Percentiles rank a stretch among this genome's conserved stretches.
These are phyloP conservation scores for Monosporascus ibericus DNA, from an alignment of 2,329 filamentous ascomycete species.

Conservation along the genomic window DNA sequence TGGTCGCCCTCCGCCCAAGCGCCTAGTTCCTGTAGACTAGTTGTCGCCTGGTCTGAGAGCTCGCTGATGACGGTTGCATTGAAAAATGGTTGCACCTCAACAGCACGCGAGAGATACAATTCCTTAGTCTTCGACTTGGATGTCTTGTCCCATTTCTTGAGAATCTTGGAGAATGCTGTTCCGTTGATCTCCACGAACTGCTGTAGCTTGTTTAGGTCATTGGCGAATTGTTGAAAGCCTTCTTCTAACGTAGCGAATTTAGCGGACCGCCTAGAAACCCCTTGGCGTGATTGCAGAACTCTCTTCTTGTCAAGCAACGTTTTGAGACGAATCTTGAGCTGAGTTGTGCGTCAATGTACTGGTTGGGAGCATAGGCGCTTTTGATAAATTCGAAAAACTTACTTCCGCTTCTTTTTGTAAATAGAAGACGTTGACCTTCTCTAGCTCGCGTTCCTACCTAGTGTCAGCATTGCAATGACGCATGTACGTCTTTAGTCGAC, in stretches of 20 bases:
- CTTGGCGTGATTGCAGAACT: conserved; percentile 75
- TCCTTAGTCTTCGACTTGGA: conserved; percentile 99
- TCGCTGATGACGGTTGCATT: conserved; percentile 96
- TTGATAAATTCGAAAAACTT: conserved; percentile 26
- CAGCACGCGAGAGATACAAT: conserved; percentile 88
- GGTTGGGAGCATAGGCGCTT: not conserved
- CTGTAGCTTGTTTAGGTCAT: conserved; percentile 93
- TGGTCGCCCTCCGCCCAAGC: conserved; percentile 97
- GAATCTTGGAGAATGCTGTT: conserved; percentile 94
- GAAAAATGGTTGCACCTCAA: conserved; percentile 97
- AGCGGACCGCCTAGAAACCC: conserved; percentile 78
- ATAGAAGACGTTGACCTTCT: conserved; percentile 98
- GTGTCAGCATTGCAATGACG: conserved; percentile 29
- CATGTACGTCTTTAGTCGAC: not conserved
- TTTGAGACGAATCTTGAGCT: conserved; percentile 90
- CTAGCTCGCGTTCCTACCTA: conserved; percentile 83
- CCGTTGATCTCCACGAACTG: conserved; percentile 99
- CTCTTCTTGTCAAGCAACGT: conserved; percentile 94
- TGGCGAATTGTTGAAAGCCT: conserved; percentile 94
- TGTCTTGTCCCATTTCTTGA: conserved; percentile 99
- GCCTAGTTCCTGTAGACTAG: conserved; percentile 88
- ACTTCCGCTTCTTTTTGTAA: conserved; percentile 97
- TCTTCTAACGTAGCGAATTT: conserved; percentile 94
- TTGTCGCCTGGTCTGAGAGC: conserved; percentile 92
- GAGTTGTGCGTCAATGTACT: conserved; percentile 9